Percentiles rank a stretch among this genome's conserved stretches.
Conservation (phyloP, 2,329 filamentous ascomycete genomes). For the Atkinsonella hypoxylon region DNA sequence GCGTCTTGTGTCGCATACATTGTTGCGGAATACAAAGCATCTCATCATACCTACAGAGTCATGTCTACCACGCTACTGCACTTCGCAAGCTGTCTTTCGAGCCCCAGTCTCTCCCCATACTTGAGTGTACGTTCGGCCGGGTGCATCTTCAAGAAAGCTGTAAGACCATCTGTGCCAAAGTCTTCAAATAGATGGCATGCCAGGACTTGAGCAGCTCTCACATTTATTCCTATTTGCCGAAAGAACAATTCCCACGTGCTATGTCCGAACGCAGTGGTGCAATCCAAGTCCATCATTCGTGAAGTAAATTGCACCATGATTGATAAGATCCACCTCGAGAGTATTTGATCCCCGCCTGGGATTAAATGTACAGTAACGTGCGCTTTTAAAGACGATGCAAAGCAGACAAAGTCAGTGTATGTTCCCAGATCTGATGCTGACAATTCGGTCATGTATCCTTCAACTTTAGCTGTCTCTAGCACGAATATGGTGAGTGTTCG, state of each 20-base stretch:
- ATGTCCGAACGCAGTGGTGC: slow-evolving; percentile 26
- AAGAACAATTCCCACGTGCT: slow-evolving; percentile 28
- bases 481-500: slow-evolving; percentile 57
- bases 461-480: slow-evolving; percentile 34
- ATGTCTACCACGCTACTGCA: background rate
- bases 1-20: background rate
- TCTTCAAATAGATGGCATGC: slow-evolving; percentile 15
- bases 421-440: slow-evolving; percentile 29
- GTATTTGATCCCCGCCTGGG: slow-evolving; percentile 34
- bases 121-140: slow-evolving; percentile 12
- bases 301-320: slow-evolving; percentile 34
- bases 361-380: slow-evolving; percentile 33
- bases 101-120: slow-evolving; percentile 18
- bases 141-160: slow-evolving; percentile 20
- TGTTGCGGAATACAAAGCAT: too few species aligned
- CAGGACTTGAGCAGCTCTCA: slow-evolving; percentile 23
- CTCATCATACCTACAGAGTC: too few species aligned
- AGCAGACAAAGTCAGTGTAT: slow-evolving; percentile 38
- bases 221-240: slow-evolving; percentile 23
- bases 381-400: slow-evolving; percentile 29
- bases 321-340: slow-evolving; percentile 43
- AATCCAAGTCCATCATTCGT: slow-evolving; percentile 16
- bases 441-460: slow-evolving; percentile 28
- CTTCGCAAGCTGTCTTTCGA: slow-evolving; percentile 11
- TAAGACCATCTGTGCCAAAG: slow-evolving; percentile 17